Evolutionary conservation across 169 alveolate species (phyloP).

Genomic region (Toxoplasma gondii): DNA sequence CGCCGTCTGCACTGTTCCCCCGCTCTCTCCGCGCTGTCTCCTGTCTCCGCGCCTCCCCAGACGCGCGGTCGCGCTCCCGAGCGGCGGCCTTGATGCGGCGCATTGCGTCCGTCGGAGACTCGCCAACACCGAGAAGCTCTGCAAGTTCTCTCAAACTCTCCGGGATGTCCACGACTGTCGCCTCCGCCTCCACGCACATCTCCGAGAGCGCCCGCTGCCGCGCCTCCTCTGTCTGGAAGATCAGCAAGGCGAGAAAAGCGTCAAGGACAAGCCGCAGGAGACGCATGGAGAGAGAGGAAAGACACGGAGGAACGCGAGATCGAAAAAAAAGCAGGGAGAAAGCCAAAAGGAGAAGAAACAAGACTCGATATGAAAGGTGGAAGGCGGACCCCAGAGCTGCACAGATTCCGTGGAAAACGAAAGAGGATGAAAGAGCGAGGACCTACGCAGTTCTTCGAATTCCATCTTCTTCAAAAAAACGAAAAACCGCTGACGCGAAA

Average conservation of each 20-base stretch:
- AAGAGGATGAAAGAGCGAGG: no score
- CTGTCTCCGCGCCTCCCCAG: neutral
- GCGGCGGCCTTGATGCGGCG: slow-evolving; percentile 16
- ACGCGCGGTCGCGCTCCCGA: neutral
- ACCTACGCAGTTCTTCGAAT: no score
- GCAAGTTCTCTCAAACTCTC: neutral
- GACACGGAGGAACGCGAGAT: neutral
- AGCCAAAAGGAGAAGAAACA: neutral
- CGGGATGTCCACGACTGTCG: neutral
- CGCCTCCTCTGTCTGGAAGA: slow-evolving; percentile 17
- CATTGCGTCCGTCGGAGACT: slow-evolving; percentile 28
- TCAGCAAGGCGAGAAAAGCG: neutral
- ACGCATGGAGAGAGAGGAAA: neutral
- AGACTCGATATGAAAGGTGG: neutral
- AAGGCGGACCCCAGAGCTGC: no score
- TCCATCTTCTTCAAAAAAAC: no score
- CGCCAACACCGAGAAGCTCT: neutral
- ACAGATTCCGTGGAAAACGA: no score
- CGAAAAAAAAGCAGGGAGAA: neutral
- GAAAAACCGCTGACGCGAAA: no score
- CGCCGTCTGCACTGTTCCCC: neutral
- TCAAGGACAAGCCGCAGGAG: neutral
- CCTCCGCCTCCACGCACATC: neutral
- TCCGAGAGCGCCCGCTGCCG: neutral
- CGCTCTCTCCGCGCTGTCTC: neutral